Evolutionary conservation across 2,329 filamentous ascomycete species (phyloP).

Genomic region (Amauroascus niger): DNA sequence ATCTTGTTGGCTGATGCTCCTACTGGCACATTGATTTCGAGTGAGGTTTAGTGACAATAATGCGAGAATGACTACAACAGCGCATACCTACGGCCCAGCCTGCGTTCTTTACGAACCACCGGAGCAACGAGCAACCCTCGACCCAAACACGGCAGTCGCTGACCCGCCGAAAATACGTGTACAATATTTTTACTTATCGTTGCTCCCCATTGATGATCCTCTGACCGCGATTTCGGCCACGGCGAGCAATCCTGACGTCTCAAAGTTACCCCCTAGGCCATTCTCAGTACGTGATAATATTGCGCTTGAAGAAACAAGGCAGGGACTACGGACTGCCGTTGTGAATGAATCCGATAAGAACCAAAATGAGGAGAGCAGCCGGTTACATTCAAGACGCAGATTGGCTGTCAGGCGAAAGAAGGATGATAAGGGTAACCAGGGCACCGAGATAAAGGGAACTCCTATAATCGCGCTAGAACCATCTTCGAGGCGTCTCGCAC

Average conservation of each 20-base stretch:
- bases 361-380: background rate
- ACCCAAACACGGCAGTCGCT: conserved; percentile 20
- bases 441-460: background rate
- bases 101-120: conserved; percentile 42
- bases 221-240: conserved; percentile 56
- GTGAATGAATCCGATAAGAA: conserved; percentile 4
- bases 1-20: background rate
- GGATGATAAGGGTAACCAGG: background rate
- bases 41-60: background rate
- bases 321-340: conserved; percentile 40
- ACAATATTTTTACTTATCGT: conserved; percentile 79
- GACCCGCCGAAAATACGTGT: conserved; percentile 51
- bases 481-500: background rate
- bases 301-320: conserved; percentile 69
- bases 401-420: background rate
- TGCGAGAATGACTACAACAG: conserved; percentile 31
- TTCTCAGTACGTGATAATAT: conserved; percentile 73
- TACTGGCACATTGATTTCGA: background rate
- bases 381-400: background rate
- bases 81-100: conserved; percentile 52
- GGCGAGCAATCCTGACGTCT: conserved; percentile 39
- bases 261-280: conserved; percentile 58
- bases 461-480: background rate
- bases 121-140: conserved; percentile 22
- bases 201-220: conserved; percentile 77